Percentiles rank a stretch among this genome's conserved stretches.
phyloP scores from a whole-genome alignment of 345 rosid genomes.

The Aegle marmelos region DNA sequence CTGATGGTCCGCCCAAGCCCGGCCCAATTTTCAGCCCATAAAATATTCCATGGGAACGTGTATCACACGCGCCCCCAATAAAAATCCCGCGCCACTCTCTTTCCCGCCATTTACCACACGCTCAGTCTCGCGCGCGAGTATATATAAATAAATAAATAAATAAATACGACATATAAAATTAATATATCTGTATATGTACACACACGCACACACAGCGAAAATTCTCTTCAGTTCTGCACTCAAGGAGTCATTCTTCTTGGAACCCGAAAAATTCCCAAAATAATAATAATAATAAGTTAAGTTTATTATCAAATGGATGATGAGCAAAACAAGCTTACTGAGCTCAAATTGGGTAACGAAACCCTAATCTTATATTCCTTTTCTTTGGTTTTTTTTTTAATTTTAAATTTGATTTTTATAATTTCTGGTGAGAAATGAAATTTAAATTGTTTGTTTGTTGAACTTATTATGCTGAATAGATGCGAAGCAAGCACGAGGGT shows the following conservation, averaged over 20 bases:
- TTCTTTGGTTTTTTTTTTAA: neutral
- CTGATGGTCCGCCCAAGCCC: neutral
- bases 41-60: neutral
- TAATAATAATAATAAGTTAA: neutral
- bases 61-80: constrained; percentile 16
- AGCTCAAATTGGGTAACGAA: constrained; percentile 75
- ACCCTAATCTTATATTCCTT: constrained; percentile 20
- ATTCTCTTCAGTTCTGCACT: neutral
- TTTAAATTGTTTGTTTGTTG: constrained; percentile 12
- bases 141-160: too few relatives aligned
- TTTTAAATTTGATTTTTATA: neutral
- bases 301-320: constrained; percentile 45
- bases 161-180: neutral
- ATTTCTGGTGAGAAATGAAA: constrained; percentile 19
- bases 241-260: neutral
- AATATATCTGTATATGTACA: too few relatives aligned
- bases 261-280: neutral
- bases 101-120: constrained; percentile 60
- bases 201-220: too few relatives aligned
- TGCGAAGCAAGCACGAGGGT: constrained; percentile 96
- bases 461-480: constrained; percentile 31
- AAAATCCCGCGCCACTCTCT: constrained; percentile 30
- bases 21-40: neutral
- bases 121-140: neutral
- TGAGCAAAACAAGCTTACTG: constrained; percentile 81